Conservation (phyloP, 257 asterid species). For the Solanum dulcamara region DNA sequence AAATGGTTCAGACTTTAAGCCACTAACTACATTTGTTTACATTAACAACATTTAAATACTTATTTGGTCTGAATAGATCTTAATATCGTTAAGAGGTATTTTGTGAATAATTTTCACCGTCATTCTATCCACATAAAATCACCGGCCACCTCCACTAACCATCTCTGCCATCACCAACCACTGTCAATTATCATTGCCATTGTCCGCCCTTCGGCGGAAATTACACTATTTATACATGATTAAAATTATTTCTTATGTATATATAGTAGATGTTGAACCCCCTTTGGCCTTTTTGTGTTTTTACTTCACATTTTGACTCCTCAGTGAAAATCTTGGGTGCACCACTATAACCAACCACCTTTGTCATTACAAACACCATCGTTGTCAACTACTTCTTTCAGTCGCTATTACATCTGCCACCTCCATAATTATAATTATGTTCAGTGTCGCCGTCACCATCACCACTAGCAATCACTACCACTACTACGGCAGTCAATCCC, state of each 20-base stretch:
- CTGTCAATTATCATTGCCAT: too few species aligned
- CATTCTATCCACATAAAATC: not conserved
- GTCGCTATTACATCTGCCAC: not conserved
- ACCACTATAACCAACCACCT: not conserved
- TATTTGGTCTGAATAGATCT: too few species aligned
- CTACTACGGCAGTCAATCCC: not conserved
- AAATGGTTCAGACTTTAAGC: too few species aligned
- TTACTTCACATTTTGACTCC: not conserved
- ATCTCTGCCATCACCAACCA: not conserved
- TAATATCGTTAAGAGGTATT: not conserved
- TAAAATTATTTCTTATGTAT: too few species aligned
- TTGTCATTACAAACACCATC: not conserved
- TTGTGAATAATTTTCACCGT: not conserved
- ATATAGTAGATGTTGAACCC: too few species aligned
- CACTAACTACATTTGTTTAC: too few species aligned
- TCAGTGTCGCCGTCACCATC: not conserved
- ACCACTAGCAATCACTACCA: not conserved
- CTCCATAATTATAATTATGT: not conserved
- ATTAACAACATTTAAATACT: too few species aligned
- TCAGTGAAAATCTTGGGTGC: accelerated
- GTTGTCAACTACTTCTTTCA: not conserved
- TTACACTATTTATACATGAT: too few species aligned
- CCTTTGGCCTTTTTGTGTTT: too few species aligned
- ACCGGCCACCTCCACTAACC: accelerated
- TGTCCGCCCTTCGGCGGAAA: too few species aligned